phyloP scores from a whole-genome alignment of 2,329 filamentous ascomycete species.

The Juglanconis sp. region DNA sequence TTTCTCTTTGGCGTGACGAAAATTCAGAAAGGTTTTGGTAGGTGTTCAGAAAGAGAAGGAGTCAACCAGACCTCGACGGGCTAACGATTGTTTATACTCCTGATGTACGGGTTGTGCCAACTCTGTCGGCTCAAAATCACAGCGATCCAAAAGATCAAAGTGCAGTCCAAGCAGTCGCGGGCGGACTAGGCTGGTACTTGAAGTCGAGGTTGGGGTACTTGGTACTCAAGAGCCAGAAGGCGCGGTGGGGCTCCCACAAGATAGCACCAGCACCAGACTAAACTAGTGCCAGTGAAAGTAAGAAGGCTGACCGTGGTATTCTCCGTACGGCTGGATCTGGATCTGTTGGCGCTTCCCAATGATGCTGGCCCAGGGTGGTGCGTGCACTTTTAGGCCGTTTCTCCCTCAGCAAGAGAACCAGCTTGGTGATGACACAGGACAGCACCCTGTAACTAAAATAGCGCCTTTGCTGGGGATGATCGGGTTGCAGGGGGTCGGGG shows the following conservation, averaged over 20 bases:
- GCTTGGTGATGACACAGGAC: not conserved
- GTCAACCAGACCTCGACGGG: no score
- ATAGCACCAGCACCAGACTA: constrained; percentile 18
- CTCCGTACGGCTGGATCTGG: not conserved
- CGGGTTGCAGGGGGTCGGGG: not conserved
- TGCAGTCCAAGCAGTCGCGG: not conserved
- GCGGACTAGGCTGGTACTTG: not conserved
- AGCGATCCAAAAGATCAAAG: not conserved
- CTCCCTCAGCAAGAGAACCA: not conserved
- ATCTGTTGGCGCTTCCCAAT: not conserved
- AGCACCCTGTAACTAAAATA: not conserved
- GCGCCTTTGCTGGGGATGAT: constrained; percentile 6
- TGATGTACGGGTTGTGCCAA: no score
- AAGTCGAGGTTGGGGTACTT: constrained; percentile 7
- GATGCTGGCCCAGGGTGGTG: not conserved
- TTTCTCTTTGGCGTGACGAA: no score
- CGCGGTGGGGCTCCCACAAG: constrained; percentile 15
- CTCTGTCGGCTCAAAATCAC: no score
- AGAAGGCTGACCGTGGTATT: constrained; percentile 2
- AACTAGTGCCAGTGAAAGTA: constrained; percentile 18
- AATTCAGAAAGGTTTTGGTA: no score
- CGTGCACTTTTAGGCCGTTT: not conserved
- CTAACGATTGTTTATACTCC: no score
- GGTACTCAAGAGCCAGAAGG: constrained; percentile 17
- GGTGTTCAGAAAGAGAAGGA: no score